A percentile compares a stretch with the other conserved stretches of the same genome.
Evolutionary conservation across 352 stramenopile species (phyloP).

Genomic region (Albugo candida): DNA sequence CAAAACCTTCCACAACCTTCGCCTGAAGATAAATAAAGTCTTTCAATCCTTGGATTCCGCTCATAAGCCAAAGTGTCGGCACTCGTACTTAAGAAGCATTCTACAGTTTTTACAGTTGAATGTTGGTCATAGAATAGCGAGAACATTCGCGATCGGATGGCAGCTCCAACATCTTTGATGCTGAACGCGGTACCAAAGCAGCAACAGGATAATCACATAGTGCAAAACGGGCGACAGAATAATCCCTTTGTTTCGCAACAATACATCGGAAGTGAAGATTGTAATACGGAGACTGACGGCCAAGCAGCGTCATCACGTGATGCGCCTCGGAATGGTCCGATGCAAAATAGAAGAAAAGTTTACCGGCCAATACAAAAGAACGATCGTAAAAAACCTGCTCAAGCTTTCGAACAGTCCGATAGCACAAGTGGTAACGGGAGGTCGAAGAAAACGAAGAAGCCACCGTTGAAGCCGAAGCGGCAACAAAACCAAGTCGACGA

Average conservation of each 20-base stretch:
- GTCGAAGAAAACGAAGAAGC: not conserved
- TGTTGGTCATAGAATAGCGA: too few relatives aligned
- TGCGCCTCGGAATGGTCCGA: not conserved
- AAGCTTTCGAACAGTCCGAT: not conserved
- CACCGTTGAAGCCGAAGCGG: not conserved
- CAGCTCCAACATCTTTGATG: too few relatives aligned
- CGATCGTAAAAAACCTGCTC: too few relatives aligned
- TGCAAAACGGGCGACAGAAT: too few relatives aligned
- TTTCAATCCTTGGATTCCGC: slow-evolving; percentile 26
- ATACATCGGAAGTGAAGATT: not conserved
- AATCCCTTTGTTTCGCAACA: too few relatives aligned
- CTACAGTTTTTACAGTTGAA: too few relatives aligned
- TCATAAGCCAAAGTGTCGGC: too few relatives aligned
- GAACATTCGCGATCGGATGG: too few relatives aligned
- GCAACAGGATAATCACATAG: too few relatives aligned
- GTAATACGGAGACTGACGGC: not conserved
- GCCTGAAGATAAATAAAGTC: slow-evolving; percentile 63
- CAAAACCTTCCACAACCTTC: slow-evolving; percentile 85
- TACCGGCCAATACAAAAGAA: not conserved
- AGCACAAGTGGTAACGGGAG: not conserved
- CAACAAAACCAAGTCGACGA: not conserved
- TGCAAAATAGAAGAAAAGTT: slow-evolving; percentile 1
- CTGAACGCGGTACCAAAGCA: too few relatives aligned
- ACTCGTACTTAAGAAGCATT: too few relatives aligned
- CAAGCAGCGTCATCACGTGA: too few relatives aligned